phyloP scores from a whole-genome alignment of 169 alveolate genomes.

The Eimeria falciformis region DNA sequence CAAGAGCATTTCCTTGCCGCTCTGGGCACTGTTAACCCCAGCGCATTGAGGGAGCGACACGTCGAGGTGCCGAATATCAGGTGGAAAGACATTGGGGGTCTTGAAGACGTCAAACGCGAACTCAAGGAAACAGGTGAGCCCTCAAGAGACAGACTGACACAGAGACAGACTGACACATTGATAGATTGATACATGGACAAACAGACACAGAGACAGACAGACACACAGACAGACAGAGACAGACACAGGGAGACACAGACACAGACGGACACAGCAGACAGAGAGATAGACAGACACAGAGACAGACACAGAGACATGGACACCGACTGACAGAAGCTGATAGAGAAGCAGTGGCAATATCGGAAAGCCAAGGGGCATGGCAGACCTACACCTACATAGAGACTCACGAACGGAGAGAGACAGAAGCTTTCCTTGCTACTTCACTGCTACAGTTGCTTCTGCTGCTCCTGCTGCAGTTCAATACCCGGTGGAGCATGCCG shows the following conservation, averaged over 20 bases:
- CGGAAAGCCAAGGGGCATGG: background rate
- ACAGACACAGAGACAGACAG: background rate
- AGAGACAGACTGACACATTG: background rate
- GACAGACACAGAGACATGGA: background rate
- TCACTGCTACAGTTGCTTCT: conserved; percentile 74
- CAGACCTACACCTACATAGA: too few relatives aligned
- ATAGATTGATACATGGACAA: background rate
- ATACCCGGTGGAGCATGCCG: conserved; percentile 95
- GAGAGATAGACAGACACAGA: background rate
- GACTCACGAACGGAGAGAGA: background rate
- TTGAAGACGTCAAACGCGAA: conserved; percentile 95
- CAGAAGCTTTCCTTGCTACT: background rate
- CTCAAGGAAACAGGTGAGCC: conserved; percentile 51
- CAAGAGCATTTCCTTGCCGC: conserved; percentile 89
- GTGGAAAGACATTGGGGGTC: conserved; percentile 99
- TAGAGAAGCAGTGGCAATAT: background rate
- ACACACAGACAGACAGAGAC: background rate
- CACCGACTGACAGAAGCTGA: background rate
- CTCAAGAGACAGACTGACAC: background rate
- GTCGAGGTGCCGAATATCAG: conserved; percentile 97
- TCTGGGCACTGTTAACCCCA: conserved; percentile 97
- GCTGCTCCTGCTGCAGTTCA: conserved; percentile 92
- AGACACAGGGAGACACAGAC: background rate
- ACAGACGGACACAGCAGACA: background rate
- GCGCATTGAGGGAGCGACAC: conserved; percentile 97